A percentile compares a stretch with the other conserved stretches of the same genome.
Conservation (phyloP, 805 yeast genomes). For the Yamadazyma olivae region DNA sequence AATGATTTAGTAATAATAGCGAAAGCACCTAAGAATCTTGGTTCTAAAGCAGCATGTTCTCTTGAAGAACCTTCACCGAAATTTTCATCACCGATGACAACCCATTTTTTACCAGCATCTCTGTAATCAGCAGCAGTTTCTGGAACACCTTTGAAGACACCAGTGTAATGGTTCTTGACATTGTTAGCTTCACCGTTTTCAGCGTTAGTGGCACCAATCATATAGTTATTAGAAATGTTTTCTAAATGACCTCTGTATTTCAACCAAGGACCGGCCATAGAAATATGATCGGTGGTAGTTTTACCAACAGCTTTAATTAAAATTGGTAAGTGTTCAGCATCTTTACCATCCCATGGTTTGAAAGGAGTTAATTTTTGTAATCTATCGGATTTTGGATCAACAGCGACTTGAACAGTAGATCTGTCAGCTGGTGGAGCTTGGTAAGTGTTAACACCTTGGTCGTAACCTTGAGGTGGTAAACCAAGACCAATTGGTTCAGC, state of each 20-base stretch:
- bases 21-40: constrained; percentile 98
- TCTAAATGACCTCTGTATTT: constrained; percentile 99
- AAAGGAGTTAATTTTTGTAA: constrained; percentile 92
- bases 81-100: constrained; percentile 97
- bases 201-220: constrained; percentile 98
- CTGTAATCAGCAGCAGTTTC: constrained; percentile 95
- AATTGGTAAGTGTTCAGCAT: constrained; percentile 83
- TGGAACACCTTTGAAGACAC: constrained; percentile 93
- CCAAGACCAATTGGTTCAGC: constrained; percentile 87
- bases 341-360: constrained; percentile 96
- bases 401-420: constrained; percentile 65
- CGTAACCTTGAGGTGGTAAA: constrained; percentile 87
- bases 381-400: constrained; percentile 92
- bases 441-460: constrained; percentile 90
- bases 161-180: constrained; percentile 86
- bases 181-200: constrained; percentile 94
- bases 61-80: constrained; percentile 99
- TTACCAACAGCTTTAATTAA: constrained; percentile 95
- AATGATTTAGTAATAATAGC: constrained; percentile 97
- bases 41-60: constrained; percentile 99
- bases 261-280: constrained; percentile 99
- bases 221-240: constrained; percentile 97
- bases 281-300: constrained; percentile 98
- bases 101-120: constrained; percentile 91
- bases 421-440: constrained; percentile 96